Percentiles rank a stretch among this genome's conserved stretches.
These are phyloP conservation scores for Nyctanthes arbortristis DNA, from an alignment of 257 asterid species.

Conservation along the genomic window DNA sequence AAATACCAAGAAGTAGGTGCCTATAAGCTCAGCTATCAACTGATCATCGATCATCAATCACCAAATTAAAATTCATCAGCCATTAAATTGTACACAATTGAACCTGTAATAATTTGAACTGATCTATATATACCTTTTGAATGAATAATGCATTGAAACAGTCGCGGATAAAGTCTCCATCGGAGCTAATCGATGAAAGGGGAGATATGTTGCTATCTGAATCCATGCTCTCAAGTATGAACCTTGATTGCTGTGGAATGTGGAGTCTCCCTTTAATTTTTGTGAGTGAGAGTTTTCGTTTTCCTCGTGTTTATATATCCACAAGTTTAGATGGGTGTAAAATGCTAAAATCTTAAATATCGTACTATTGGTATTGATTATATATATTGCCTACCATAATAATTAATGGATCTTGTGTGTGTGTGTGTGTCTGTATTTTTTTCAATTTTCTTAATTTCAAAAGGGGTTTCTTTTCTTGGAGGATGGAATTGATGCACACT, in stretches of 20 bases:
- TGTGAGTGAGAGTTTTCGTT: background rate
- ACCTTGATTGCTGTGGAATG: background rate
- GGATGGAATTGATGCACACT: background rate
- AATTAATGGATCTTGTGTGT: too few species aligned
- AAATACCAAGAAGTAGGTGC: slow-evolving; percentile 44
- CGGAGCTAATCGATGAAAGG: background rate
- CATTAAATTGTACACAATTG: too few species aligned
- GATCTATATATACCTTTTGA: too few species aligned
- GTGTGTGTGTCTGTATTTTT: too few species aligned
- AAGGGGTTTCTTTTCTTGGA: background rate
- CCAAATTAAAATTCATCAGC: too few species aligned
- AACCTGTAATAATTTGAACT: too few species aligned
- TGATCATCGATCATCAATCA: too few species aligned
- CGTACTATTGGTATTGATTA: too few species aligned
- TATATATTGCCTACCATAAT: too few species aligned
- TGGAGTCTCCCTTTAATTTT: background rate
- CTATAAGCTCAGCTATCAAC: slow-evolving; percentile 47
- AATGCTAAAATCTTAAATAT: too few species aligned
- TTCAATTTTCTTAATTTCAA: background rate
- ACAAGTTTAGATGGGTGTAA: too few species aligned
- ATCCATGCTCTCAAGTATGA: background rate
- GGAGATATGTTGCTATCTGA: background rate
- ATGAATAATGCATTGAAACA: slow-evolving; percentile 18
- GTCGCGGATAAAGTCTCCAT: background rate
- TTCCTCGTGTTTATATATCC: background rate